Evolutionary conservation across 1,284 basidiomycete genomes (phyloP), one percentile per base, ranked within the genome.

Genomic region (Malassezia obtusa): DNA sequence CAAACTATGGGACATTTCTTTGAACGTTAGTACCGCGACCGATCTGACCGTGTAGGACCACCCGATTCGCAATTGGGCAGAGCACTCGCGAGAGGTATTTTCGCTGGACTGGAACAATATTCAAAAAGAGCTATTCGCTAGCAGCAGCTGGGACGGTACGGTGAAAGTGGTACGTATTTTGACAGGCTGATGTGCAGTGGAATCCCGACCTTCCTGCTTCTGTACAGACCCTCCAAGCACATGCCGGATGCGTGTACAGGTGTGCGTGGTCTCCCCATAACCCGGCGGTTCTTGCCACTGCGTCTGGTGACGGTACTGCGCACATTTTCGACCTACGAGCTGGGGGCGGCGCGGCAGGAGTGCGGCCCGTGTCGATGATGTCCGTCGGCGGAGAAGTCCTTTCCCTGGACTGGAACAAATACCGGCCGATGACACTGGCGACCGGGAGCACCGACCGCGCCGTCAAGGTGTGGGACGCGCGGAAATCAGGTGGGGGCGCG

Each of bases 91-190:
- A 39, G 92, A 98, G 71, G 87, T 90, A 6, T 91, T 89, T 76
- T 86, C 85, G n/a, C 82, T 95, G 11, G 89, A 98, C 75, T 98
- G 92, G 92, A 91, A 86, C 60, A 96, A 95, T 74, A 76, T 94
- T 55, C 83, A 86, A 64, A 98, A 98, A 75, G 84, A 89, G 57
- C 79, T 82, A 1, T 96, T 98, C 74, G 82, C 82, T 4, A 90
- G 88, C 40, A 54, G 52, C n/a, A 62, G 85, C 21, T 96, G 92
- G 92, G 92, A 98, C 71, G 88, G 87, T 26, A 82, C 80, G 3
- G 81, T 92, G 33, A 91, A 94, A 76, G 72, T 95, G 36, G 90
- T 90, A 65, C 50, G 86, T 78, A 11, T 21, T 4, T 30, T 45
- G 26, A 9, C 3, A 12, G 30, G 14, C 43, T 47, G 10, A 46